Evolutionary conservation across 2,329 filamentous ascomycete species (phyloP), one percentile per base, ranked within the genome.

Genomic region (Ophiocordyceps camponoti-leonardi): DNA sequence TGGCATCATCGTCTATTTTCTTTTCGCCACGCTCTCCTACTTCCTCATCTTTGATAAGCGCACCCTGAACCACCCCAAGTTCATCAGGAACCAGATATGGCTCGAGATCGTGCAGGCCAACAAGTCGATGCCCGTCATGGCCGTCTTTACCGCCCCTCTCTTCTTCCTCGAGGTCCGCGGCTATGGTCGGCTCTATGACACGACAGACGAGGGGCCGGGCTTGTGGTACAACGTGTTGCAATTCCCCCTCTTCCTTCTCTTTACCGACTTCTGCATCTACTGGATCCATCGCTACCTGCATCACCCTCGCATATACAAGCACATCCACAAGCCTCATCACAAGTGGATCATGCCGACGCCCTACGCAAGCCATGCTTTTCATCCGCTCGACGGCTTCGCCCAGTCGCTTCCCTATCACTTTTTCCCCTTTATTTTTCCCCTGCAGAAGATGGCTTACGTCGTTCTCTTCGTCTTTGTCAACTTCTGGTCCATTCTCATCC

Each of bases 291-390:
- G 87, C 47, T 82, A 77, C 47, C 73, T 93, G 49, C 87, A 94
- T 66, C 81, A 87, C 64, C 84, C 84, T 16, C 58, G 67, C 45
- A 54, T 65, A 44, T 96, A 96, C 76, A 93, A 88, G 70, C 71
- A 71, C 53, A 73, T 95, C 44, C 90, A 96, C 76, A 96, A 96
- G 77, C 82, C 87, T 52, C 90, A 96, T 67, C 90, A 96, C 79
- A 95, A 94, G 71, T 96, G 90, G 90, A 95, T 96, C 66, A 93
- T 95, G 86, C 90, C 90, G 3, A 94, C 86, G 3, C 90, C 90
- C 0, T 95, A 78, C 61, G 88, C 90, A 40, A 87, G 82, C 54
- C 84, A 94, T 59, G 90, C 90, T 47, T 96, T 96, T 75, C 87
- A 96, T 68, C 88, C 90, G 1, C 62, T 95, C 45, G 90, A 96